Evolutionary conservation across 176 grass and related monocot genomes (phyloP).

Genomic region (Juncus effusus): DNA sequence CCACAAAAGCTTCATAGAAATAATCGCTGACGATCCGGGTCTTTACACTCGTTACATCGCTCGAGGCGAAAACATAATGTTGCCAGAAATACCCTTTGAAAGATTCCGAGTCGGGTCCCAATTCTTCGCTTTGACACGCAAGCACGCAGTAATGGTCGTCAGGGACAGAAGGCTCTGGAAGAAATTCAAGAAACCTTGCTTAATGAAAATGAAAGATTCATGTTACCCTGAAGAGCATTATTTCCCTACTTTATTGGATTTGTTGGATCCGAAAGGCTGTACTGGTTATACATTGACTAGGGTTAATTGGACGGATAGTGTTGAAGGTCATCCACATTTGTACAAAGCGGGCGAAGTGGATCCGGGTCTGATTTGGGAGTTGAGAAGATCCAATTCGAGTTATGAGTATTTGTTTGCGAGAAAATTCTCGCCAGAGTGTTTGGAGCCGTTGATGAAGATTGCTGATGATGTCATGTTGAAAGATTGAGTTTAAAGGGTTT

Average conservation of each 20-base stretch:
- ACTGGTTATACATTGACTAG: slow-evolving; percentile 77
- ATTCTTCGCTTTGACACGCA: slow-evolving; percentile 73
- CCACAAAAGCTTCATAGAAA: slow-evolving; percentile 90
- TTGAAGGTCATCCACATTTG: slow-evolving; percentile 68
- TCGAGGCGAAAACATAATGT: slow-evolving; percentile 69
- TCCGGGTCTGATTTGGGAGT: slow-evolving; percentile 47
- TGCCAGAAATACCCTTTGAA: slow-evolving; percentile 80
- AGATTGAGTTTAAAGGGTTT: slow-evolving; percentile 43
- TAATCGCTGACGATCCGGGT: slow-evolving; percentile 58
- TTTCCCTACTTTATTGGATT: slow-evolving; percentile 87
- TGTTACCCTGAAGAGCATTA: slow-evolving; percentile 99
- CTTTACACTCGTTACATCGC: slow-evolving; percentile 72
- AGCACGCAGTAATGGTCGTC: slow-evolving; percentile 76
- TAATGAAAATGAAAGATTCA: slow-evolving; percentile 42
- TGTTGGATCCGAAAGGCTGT: slow-evolving; percentile 76
- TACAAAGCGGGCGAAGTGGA: slow-evolving; percentile 64
- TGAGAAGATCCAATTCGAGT: slow-evolving; percentile 78
- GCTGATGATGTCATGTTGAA: slow-evolving; percentile 66
- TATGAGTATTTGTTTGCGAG: slow-evolving; percentile 82
- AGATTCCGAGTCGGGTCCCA: slow-evolving; percentile 78
- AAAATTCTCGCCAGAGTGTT: slow-evolving; percentile 56
- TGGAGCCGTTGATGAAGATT: slow-evolving; percentile 59
- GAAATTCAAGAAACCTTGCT: slow-evolving; percentile 83
- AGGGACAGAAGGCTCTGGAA: slow-evolving; percentile 83
- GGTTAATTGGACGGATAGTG: slow-evolving; percentile 79